Base-by-base conservation (phyloP, 805 yeast species). In the Yarrowia keelungensis region DNA sequence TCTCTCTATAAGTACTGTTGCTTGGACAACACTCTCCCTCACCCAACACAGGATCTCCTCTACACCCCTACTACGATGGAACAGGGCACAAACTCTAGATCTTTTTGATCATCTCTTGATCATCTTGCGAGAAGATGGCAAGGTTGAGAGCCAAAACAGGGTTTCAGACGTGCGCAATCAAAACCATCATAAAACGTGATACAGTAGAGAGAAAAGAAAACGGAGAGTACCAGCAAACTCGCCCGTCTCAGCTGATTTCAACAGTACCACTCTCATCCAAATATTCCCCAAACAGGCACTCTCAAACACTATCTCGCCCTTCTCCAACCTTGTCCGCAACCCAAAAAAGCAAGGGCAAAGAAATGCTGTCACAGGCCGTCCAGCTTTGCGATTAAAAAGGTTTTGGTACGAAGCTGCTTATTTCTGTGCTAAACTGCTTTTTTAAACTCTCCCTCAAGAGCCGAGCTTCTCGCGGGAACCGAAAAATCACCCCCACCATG, bases 61-160 rank as follows among this genome's bases (percentile, higher is more conserved):
- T 19, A 19, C 19, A 19, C 19, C 19, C 19, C 32, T 26, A 26
- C 39, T 39, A 22, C 32, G 54, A 49, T 49, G 54, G 14, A 49
- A 15, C 54, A 36, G 15, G 9, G 14, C 16, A 5, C 38, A 47
- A 53, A 53, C 59, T 39, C 59, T 53, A 53, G 59, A 53, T 53
- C 59, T 53, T 53, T 53, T 53, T 39, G 59, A 53, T 53, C 58
- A 51, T 51, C 56, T 36, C 32, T 3, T 16, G 56, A 51, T 50
- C 42, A 14, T 36, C 58, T 36, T 11, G n/a, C 35, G 12, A 15
- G n/a, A 38, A 19, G 58, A 35, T 5, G 22, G 19, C 43, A 39
- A 39, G 32, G 59, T 39, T 53, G 15, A 14, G 42, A 53, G 58
- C 32, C 32, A 51, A 36, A 51, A 4, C 43, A n/a, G 41, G 11